Evolutionary conservation across 495 filamentous ascomycete species (phyloP), one percentile per base, ranked within the genome.

Genomic region (Letharia lupina): DNA sequence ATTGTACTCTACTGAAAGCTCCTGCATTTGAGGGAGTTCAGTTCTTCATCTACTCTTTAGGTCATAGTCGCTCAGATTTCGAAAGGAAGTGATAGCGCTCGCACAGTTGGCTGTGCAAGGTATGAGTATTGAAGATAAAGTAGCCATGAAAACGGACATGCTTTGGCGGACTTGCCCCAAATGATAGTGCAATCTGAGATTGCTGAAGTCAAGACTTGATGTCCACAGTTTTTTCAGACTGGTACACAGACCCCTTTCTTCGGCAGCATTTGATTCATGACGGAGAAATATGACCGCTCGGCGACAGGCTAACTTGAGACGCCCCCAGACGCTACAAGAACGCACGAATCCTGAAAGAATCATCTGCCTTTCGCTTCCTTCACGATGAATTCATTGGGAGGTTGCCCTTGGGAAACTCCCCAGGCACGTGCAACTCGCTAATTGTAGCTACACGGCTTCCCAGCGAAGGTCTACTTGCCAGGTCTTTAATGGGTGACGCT

Each of bases 391-490:
- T 31, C 20, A 35, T 42, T 18, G 40, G 28, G 23, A 18, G 9
- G n/a, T 18, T 37, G 11, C 31, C 64, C n/a, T 52, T 66, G 8
- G 71, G 71, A 50, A 63, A 73, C 28, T 71, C 69, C 45, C 71
- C 71, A 13, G 71, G 71, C 13, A 73, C 50, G 58, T 73, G 71
- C 33, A 73, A 59, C 15, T 68, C 64, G 37, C 63, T 65, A 23
- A 71, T 64, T 9, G 71, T 71, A 54, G 64, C 44, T 23, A 57
- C 66, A 45, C 69, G 64, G 40, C 61, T 67, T 52, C 62, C 61
- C 6, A 70, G 57, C 23, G 70, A 44, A n/a, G 70, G 70, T 45
- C 68, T 64, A 31, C 64, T 45, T 31, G 68, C 67, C 12, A 67
- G 40, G 13, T 66, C 68, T 62, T 61, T 59, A 47, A 70, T 64